A percentile compares a stretch with the other conserved stretches of the same genome.
phyloP scores from a whole-genome alignment of 768 basidiomycete genomes.

The Suillus tomentosus region DNA sequence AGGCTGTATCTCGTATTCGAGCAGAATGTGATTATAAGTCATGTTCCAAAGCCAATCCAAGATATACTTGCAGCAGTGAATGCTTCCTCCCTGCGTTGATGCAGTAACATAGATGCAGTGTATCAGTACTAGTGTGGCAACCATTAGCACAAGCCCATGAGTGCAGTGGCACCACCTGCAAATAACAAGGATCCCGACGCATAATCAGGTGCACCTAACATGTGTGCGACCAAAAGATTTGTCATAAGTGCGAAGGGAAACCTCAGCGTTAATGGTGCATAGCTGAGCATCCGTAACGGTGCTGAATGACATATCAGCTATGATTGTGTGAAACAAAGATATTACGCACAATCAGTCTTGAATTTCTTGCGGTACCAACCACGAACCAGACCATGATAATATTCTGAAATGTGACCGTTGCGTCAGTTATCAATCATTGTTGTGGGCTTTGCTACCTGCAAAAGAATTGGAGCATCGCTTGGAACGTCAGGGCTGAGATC shows the following conservation, averaged over 20 bases:
- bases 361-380: slow-evolving; percentile 49
- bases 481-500: slow-evolving; percentile 28
- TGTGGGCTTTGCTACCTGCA: too few species aligned
- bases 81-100: slow-evolving; percentile 59
- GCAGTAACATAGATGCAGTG: slow-evolving; percentile 67
- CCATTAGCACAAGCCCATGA: slow-evolving; percentile 64
- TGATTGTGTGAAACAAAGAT: slow-evolving; percentile 1
- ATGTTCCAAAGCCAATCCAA: not conserved
- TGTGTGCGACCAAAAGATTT: slow-evolving; percentile 87
- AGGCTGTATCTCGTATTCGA: slow-evolving; percentile 41
- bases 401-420: too few species aligned
- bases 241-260: slow-evolving; percentile 81
- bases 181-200: slow-evolving; percentile 76
- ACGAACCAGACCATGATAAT: too few species aligned
- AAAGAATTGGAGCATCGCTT: slow-evolving; percentile 49
- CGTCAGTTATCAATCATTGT: too few species aligned
- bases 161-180: slow-evolving; percentile 75
- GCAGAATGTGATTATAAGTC: slow-evolving; percentile 28
- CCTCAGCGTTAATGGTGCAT: slow-evolving; percentile 75
- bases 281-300: slow-evolving; percentile 68
- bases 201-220: slow-evolving; percentile 64
- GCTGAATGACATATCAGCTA: slow-evolving; percentile 34
- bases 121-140: slow-evolving; percentile 49
- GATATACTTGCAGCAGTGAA: slow-evolving; percentile 50
- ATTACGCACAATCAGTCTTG: slow-evolving; percentile 57